Evolutionary conservation across 441 rosid species (phyloP).

Genomic region (Bruguiera hainesii): DNA sequence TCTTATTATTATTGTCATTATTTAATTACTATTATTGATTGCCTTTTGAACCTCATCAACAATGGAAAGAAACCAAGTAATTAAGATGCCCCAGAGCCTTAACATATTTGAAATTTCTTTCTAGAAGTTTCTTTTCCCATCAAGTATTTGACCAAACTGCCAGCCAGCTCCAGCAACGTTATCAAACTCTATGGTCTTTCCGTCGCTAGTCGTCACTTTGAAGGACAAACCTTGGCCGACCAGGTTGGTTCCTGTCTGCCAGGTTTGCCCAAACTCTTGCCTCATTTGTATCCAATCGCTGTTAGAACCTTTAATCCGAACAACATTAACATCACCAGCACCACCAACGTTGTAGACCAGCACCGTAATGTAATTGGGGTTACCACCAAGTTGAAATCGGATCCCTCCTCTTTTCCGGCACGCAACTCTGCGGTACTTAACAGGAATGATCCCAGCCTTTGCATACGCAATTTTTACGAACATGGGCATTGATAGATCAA

Average conservation of each 20-base stretch:
- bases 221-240: not conserved
- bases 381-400: not conserved
- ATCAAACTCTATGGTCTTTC: not conserved
- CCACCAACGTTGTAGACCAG: not conserved
- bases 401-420: not conserved
- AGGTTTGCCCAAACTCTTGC: not conserved
- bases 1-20: too few relatives aligned
- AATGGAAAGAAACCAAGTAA: too few relatives aligned
- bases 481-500: slow-evolving; percentile 3
- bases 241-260: not conserved
- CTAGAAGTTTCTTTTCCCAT: not conserved
- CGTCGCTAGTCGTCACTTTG: not conserved
- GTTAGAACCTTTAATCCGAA: not conserved
- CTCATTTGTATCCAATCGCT: not conserved
- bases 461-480: not conserved
- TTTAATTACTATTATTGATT: too few relatives aligned
- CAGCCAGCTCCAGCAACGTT: not conserved
- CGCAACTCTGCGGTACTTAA: not conserved
- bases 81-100: too few relatives aligned
- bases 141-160: not conserved
- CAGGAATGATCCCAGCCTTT: slow-evolving; percentile 1
- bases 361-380: not conserved
- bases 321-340: not conserved
- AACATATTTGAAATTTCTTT: too few relatives aligned
- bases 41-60: too few relatives aligned